Base-by-base conservation (phyloP, 2,329 filamentous ascomycete genomes). In the Talaromyces funiculosus region DNA sequence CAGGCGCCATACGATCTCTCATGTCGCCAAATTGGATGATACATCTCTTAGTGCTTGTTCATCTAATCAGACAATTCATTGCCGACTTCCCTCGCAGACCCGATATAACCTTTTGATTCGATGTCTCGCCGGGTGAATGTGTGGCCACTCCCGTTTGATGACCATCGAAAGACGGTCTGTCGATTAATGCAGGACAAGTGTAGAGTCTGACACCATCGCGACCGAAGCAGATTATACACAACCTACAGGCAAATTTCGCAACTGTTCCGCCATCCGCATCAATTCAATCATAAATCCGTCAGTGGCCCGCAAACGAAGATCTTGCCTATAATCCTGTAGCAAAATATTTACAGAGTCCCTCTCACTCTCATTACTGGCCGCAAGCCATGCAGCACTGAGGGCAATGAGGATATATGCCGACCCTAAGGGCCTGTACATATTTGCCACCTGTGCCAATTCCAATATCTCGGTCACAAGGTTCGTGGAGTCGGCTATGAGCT, bases 391-490 rank as follows among this genome's bases (percentile, higher is more conserved):
- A 5, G 63, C 64, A 10, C 62, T 59, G 12, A 75, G 63, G 51
- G 67, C 69, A 16, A 74, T 12, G 14, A 65, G 31, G 3, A 75
- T 63, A 59, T 71, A 73, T 31, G 61, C 67, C 9, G 73, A 63
- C 2, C 71, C 74, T 40, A 76, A 59, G 0, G 74, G 74, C 26
- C 71, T 64, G 57, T 73, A 72, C 8, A 61, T 61, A 14, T 60
- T 62, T 1, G 68, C 69, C 2, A 64, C 43, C 26, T 70, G 65
- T 0, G 69, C 69, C 20, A 75, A 61, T 16, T 55, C 42, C 14
- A 76, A 49, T 29, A 69, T 69, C 47, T 73, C 69, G 18, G 67
- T 49, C 1, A 67, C 63, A 29, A 69, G 66, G 22, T 59, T 61
- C 5, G 57, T 61, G 7, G 67, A 64, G 37, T 73, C 69, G 5